phyloP scores from a whole-genome alignment of 495 filamentous ascomycete species.

The Penicillium pulvis region DNA sequence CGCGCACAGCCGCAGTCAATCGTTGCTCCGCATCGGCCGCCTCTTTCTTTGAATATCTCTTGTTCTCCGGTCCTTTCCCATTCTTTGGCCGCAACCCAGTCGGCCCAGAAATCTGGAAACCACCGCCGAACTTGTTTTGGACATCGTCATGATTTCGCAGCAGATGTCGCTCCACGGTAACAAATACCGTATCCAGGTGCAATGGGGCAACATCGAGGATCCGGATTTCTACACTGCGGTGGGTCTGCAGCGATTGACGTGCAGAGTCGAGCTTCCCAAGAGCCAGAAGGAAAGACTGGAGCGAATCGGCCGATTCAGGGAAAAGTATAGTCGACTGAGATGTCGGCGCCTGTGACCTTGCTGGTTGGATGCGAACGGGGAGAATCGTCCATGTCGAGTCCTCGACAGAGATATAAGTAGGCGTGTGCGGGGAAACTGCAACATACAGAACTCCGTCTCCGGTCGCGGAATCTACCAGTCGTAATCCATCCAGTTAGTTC shows the following conservation, averaged over 20 bases:
- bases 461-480: constrained; percentile 19
- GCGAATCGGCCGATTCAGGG: constrained; percentile 73
- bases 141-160: constrained; percentile 62
- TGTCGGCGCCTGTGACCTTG: constrained; percentile 72
- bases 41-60: constrained; percentile 38
- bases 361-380: constrained; percentile 67
- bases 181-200: constrained; percentile 78
- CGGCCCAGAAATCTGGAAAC: constrained; percentile 45
- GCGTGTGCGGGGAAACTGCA: constrained; percentile 80
- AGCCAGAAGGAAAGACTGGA: constrained; percentile 71
- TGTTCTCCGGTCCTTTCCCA: constrained; percentile 40
- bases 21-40: constrained; percentile 58
- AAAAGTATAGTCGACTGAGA: constrained; percentile 80
- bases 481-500: constrained; percentile 11
- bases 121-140: constrained; percentile 63
- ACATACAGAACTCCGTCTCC: constrained; percentile 57
- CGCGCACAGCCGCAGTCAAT: constrained; percentile 75
- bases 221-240: constrained; percentile 74
- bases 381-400: constrained; percentile 80
- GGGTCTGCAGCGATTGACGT: constrained; percentile 52
- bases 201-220: constrained; percentile 80
- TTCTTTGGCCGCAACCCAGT: constrained; percentile 44
- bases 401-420: constrained; percentile 59
- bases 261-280: constrained; percentile 62
- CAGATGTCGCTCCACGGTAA: constrained; percentile 79